phyloP scores from a whole-genome alignment of 768 basidiomycete species.

The Boletus subcaerulescens region DNA sequence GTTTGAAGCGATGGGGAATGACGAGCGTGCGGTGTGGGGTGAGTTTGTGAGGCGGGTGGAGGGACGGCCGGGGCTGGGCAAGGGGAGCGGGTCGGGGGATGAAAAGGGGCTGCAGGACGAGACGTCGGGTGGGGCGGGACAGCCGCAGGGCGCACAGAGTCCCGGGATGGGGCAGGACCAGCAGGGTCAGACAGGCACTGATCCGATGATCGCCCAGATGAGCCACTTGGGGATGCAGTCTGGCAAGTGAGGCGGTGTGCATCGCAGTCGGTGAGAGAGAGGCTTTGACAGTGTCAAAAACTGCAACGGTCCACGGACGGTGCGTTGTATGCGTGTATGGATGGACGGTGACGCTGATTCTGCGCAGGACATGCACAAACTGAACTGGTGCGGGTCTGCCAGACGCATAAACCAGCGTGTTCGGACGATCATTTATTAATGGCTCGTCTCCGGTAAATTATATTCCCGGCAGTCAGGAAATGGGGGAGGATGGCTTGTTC shows the following conservation, averaged over 20 bases:
- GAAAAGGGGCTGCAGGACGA: constrained; percentile 24
- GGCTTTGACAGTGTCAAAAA: not conserved
- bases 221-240: constrained; percentile 18
- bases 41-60: constrained; percentile 65
- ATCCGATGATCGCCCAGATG: constrained; percentile 17
- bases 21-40: constrained; percentile 62
- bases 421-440: not conserved
- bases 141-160: constrained; percentile 1
- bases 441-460: constrained; percentile 14
- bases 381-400: not conserved
- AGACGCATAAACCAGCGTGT: not conserved
- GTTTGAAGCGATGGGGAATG: constrained; percentile 53
- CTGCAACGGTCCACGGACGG: constrained; percentile 2
- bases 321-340: not conserved
- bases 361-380: constrained; percentile 9
- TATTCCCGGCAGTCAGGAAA: not conserved
- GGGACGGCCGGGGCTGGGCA: constrained; percentile 40
- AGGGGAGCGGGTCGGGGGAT: constrained; percentile 23
- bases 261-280: not conserved
- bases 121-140: not conserved
- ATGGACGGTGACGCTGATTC: not conserved
- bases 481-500: too few relatives aligned
- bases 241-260: constrained; percentile 7
- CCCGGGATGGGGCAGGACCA: constrained; percentile 14
- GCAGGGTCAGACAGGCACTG: constrained; percentile 16